phyloP scores from a whole-genome alignment of 2,329 filamentous ascomycete species.

The Tolypocladium tropicale region DNA sequence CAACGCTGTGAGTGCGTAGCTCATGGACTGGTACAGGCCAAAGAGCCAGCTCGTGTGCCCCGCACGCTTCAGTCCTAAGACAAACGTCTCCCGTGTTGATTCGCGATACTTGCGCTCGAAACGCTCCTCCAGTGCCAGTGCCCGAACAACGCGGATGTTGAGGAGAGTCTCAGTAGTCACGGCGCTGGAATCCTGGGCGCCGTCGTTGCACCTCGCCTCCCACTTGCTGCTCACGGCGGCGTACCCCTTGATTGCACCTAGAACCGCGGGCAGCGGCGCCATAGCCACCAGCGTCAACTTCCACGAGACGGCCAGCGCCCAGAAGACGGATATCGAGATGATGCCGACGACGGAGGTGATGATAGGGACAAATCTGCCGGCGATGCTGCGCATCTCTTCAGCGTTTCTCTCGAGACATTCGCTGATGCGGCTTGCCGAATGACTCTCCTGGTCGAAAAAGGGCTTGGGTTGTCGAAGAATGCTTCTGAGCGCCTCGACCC shows the following conservation, averaged over 20 bases:
- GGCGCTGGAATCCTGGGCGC: slow-evolving; percentile 46
- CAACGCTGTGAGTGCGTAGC: slow-evolving; percentile 63
- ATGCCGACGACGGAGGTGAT: slow-evolving; percentile 58
- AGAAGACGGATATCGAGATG: slow-evolving; percentile 56
- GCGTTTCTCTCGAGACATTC: slow-evolving; percentile 70
- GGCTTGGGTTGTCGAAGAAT: slow-evolving; percentile 65
- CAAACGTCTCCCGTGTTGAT: slow-evolving; percentile 41
- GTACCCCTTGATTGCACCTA: slow-evolving; percentile 55
- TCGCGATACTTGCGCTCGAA: slow-evolving; percentile 55
- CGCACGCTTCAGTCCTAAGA: slow-evolving; percentile 55
- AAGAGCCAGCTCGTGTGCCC: slow-evolving; percentile 60
- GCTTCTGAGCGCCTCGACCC: slow-evolving; percentile 54
- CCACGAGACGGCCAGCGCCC: slow-evolving; percentile 70
- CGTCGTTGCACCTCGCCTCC: slow-evolving; percentile 59
- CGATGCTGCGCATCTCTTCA: slow-evolving; percentile 77
- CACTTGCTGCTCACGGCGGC: slow-evolving; percentile 56
- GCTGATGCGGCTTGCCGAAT: slow-evolving; percentile 53
- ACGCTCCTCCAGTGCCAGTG: slow-evolving; percentile 61
- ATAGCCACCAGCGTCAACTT: slow-evolving; percentile 70
- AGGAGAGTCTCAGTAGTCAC: slow-evolving; percentile 61
- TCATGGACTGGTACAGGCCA: slow-evolving; percentile 65
- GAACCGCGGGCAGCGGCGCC: slow-evolving; percentile 56
- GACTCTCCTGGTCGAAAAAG: slow-evolving; percentile 66
- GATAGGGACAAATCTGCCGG: slow-evolving; percentile 67
- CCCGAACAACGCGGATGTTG: slow-evolving; percentile 69